phyloP scores from a whole-genome alignment of 2,329 filamentous ascomycete genomes.

The Colletotrichum sp. region DNA sequence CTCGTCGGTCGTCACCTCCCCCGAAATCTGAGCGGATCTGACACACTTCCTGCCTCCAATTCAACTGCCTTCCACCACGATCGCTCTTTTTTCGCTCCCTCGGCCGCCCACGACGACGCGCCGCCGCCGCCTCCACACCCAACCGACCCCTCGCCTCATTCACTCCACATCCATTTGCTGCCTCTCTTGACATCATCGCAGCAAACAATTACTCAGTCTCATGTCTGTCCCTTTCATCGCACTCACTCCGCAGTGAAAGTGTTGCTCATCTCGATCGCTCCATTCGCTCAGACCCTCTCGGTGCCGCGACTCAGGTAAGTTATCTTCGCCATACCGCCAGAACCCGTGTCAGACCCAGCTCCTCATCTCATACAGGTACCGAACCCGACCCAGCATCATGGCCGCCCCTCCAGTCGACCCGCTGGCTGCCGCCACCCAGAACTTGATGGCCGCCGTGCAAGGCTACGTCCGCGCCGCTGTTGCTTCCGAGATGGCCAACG shows the following conservation, averaged over 20 bases:
- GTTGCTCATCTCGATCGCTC: not conserved
- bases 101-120: not conserved
- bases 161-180: not conserved
- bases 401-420: not conserved
- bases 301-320: not conserved
- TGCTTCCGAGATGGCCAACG: not conserved
- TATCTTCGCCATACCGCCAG: not conserved
- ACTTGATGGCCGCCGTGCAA: constrained; percentile 4
- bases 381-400: not conserved
- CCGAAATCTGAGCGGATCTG: not conserved
- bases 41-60: not conserved
- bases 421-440: not conserved
- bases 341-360: not conserved
- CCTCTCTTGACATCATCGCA: not conserved
- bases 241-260: not conserved
- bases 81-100: not conserved
- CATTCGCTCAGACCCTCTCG: not conserved
- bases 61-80: not conserved
- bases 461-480: constrained; percentile 8
- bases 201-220: not conserved
- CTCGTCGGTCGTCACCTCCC: not conserved
- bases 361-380: not conserved
- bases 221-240: not conserved
- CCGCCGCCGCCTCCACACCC: not conserved
- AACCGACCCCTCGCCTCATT: not conserved